These are phyloP conservation scores for Fusarium chlamydosporum DNA, from an alignment of 2,329 filamentous ascomycete genomes.

Conservation along the genomic window DNA sequence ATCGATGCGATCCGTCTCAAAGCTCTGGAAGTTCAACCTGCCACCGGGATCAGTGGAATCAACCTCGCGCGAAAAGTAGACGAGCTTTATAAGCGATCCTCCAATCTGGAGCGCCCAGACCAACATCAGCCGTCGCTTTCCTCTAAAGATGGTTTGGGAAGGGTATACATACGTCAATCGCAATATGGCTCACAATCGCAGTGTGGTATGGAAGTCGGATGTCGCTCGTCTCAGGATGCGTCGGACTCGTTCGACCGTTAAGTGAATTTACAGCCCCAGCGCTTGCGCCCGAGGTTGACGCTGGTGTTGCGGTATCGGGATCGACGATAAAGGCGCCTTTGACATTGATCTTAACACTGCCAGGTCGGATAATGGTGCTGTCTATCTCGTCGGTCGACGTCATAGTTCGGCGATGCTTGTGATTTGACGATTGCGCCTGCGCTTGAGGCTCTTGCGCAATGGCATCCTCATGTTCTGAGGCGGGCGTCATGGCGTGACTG, in stretches of 20 bases:
- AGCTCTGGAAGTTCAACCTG: constrained; percentile 93
- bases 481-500: constrained; percentile 44
- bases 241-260: constrained; percentile 63
- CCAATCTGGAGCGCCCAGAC: constrained; percentile 76
- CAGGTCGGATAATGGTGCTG: constrained; percentile 72
- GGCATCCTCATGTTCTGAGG: constrained; percentile 47
- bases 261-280: constrained; percentile 39
- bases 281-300: constrained; percentile 53
- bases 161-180: constrained; percentile 82
- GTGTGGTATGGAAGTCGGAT: constrained; percentile 98
- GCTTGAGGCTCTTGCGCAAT: constrained; percentile 32
- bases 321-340: constrained; percentile 97
- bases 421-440: constrained; percentile 26
- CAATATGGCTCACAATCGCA: constrained; percentile 94
- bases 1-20: constrained; percentile 95
- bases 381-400: constrained; percentile 71
- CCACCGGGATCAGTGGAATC: constrained; percentile 85
- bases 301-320: constrained; percentile 73
- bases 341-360: constrained; percentile 93
- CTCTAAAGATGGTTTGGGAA: constrained; percentile 22
- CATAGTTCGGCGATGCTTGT: constrained; percentile 52
- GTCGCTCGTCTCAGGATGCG: constrained; percentile 82
- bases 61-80: constrained; percentile 94
- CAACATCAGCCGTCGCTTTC: constrained; percentile 34
- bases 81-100: constrained; percentile 93